phyloP scores from a whole-genome alignment of 1,284 basidiomycete species.

The Mrakiaceae sp. region DNA sequence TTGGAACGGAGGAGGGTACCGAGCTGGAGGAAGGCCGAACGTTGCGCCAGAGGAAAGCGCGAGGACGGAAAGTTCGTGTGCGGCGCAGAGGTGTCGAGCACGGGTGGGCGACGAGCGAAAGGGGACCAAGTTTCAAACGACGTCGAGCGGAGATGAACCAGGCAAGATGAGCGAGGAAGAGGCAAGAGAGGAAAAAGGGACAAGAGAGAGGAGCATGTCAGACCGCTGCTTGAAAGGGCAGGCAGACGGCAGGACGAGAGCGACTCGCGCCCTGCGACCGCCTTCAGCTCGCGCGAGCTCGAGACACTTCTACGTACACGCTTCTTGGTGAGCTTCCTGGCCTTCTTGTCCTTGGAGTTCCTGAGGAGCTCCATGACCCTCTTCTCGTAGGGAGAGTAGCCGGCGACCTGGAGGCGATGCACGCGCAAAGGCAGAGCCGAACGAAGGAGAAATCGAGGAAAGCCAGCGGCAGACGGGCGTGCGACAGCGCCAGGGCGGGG shows the following conservation, averaged over 20 bases:
- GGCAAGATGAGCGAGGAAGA: neutral
- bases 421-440: neutral
- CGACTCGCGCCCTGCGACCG: neutral
- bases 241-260: neutral
- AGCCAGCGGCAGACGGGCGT: too few species aligned
- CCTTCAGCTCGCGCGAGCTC: neutral
- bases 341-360: conserved; percentile 99
- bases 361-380: conserved; percentile 97
- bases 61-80: neutral
- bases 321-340: conserved; percentile 95
- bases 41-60: neutral
- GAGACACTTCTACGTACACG: conserved; percentile 51
- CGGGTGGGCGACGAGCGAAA: neutral
- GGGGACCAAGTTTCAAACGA: neutral
- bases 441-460: neutral
- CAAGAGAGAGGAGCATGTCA: too few species aligned
- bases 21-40: conserved; percentile 46
- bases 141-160: neutral
- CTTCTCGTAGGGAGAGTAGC: conserved; percentile 97
- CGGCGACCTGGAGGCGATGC: conserved; percentile 41
- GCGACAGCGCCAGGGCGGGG: too few species aligned
- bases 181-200: neutral
- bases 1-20: conserved; percentile 93
- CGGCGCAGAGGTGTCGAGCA: neutral
- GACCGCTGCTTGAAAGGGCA: neutral